These are phyloP conservation scores for Lagenidium sp. DNA, from an alignment of 352 stramenopile species.

Conservation along the genomic window DNA sequence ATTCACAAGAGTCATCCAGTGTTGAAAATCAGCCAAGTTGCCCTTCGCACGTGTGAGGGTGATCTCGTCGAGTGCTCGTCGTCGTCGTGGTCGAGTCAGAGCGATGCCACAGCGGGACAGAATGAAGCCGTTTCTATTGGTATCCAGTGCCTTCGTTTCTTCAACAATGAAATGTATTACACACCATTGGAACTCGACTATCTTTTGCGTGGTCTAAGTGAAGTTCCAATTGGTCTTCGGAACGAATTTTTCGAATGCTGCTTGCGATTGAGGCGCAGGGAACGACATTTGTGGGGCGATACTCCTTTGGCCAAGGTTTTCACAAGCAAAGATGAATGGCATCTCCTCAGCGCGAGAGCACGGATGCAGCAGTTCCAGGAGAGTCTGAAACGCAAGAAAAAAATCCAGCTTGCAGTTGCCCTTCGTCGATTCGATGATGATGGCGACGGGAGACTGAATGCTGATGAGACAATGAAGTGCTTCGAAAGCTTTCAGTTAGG, in stretches of 20 bases:
- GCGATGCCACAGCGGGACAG: slow-evolving; percentile 10
- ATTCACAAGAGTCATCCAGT: slow-evolving; percentile 89
- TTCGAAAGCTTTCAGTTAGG: slow-evolving; percentile 83
- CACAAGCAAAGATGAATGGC: slow-evolving; percentile 95
- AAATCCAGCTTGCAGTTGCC: slow-evolving; percentile 35
- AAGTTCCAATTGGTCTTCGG: slow-evolving; percentile 52
- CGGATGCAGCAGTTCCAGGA: slow-evolving; percentile 83
- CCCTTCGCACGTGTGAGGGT: slow-evolving; percentile 71
- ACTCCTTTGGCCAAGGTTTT: slow-evolving; percentile 97
- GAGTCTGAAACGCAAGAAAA: slow-evolving; percentile 50
- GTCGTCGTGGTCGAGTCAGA: slow-evolving; percentile 28
- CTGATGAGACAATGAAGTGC: slow-evolving; percentile 72
- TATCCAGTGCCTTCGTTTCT: slow-evolving; percentile 93
- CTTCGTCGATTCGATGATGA: slow-evolving; percentile 70
- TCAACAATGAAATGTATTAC: slow-evolving; percentile 99
- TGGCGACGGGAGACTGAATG: slow-evolving; percentile 44
- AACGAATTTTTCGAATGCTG: slow-evolving; percentile 82
- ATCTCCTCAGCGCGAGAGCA: slow-evolving; percentile 76
- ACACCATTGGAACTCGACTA: slow-evolving; percentile 89
- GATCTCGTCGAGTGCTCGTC: slow-evolving; percentile 77
- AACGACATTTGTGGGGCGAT: slow-evolving; percentile 92
- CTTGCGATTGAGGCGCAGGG: slow-evolving; percentile 89
- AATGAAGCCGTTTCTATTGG: slow-evolving; percentile 46
- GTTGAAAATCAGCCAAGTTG: slow-evolving; percentile 56
- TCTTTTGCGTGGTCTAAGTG: slow-evolving; percentile 68